A percentile compares a stretch with the other conserved stretches of the same genome.
Evolutionary conservation across 352 stramenopile genomes (phyloP).

Genomic region (Peronosclerospora sorghi): DNA sequence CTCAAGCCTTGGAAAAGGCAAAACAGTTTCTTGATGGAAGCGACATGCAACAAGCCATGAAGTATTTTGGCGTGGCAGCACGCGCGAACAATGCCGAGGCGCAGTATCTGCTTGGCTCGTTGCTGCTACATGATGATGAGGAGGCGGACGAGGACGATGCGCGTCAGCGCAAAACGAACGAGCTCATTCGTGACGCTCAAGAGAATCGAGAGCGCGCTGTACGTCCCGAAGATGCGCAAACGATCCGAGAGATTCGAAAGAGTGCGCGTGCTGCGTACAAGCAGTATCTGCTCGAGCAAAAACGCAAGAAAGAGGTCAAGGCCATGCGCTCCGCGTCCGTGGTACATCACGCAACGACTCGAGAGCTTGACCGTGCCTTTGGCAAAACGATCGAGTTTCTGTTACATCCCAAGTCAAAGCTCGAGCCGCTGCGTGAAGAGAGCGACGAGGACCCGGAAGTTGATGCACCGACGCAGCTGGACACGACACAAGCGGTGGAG

Average conservation of each 20-base stretch:
- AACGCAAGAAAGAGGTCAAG: conserved; percentile 24
- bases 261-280: conserved; percentile 65
- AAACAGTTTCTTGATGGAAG: conserved; percentile 47
- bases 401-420: conserved; percentile 42
- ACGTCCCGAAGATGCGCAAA: conserved; percentile 32
- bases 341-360: conserved; percentile 50
- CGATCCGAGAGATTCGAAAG: conserved; percentile 75
- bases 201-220: conserved; percentile 43
- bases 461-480: conserved; percentile 19
- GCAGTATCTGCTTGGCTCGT: conserved; percentile 59
- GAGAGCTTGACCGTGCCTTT: conserved; percentile 56
- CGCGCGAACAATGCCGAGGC: conserved; percentile 55
- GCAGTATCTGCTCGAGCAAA: conserved; percentile 47
- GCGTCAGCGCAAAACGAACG: conserved; percentile 18
- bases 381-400: conserved; percentile 59
- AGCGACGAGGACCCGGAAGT: conserved; percentile 6
- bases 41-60: conserved; percentile 48
- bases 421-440: conserved; percentile 32
- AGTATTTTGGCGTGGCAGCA: conserved; percentile 42
- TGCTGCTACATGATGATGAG: conserved; percentile 44
- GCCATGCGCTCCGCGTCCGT: conserved; percentile 8
- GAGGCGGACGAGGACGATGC: conserved; percentile 25
- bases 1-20: conserved; percentile 43
- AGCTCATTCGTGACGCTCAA: conserved; percentile 57
- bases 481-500: conserved; percentile 62